A percentile compares a stretch with the other conserved stretches of the same genome.
Conservation (phyloP, 139 green algal genomes). For the Spirogloea muscicola region DNA sequence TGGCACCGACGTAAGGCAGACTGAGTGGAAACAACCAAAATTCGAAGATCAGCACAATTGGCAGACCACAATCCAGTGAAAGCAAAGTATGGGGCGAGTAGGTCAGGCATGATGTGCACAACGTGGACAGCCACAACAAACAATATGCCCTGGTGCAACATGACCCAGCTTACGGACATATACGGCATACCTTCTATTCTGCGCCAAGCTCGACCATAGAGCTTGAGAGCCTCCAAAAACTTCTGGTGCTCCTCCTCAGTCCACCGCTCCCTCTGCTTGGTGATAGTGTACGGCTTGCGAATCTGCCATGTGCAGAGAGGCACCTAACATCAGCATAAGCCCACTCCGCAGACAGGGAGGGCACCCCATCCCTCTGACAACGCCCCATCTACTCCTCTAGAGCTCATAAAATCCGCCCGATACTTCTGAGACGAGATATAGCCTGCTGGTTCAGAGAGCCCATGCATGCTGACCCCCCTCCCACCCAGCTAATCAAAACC, state of each 20-base stretch:
- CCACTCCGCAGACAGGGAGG: background rate
- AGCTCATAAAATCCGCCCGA: too few relatives aligned
- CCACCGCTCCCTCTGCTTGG: constrained; percentile 74
- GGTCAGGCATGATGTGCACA: background rate
- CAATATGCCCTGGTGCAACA: background rate
- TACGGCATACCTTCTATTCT: constrained; percentile 63
- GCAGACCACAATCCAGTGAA: background rate
- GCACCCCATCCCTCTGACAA: too few relatives aligned
- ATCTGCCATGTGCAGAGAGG: constrained; percentile 39
- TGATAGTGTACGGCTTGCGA: constrained; percentile 68
- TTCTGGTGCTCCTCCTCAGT: constrained; percentile 81
- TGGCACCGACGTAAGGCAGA: background rate
- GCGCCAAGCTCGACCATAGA: constrained; percentile 71
- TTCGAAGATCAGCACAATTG: too few relatives aligned
- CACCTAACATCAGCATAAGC: background rate
- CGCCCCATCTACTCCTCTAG: too few relatives aligned
- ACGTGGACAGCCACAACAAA: background rate
- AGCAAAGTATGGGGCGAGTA: background rate
- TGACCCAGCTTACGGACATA: background rate
- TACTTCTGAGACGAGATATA: too few relatives aligned
- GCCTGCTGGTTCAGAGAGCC: too few relatives aligned
- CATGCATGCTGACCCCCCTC: too few relatives aligned
- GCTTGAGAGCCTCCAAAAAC: constrained; percentile 82
- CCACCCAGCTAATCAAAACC: too few relatives aligned
- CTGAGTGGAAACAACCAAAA: background rate